Evolutionary conservation across 208 protist species (phyloP).

Genomic region (Angomonas deanei): DNA sequence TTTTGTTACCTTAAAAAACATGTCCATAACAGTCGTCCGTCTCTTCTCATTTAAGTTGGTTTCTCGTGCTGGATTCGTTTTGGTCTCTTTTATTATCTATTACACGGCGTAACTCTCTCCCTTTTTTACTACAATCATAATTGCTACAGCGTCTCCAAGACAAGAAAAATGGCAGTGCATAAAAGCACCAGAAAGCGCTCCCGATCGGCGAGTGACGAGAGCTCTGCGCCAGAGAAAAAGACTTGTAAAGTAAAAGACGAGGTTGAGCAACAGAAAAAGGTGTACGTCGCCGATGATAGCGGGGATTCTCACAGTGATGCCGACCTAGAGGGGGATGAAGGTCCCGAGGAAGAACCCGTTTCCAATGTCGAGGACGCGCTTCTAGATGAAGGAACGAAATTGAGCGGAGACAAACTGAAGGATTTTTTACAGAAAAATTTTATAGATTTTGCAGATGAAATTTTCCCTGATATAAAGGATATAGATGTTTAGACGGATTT

Average conservation of each 20-base stretch:
- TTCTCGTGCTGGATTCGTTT: no score
- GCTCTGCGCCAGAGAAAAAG: not conserved
- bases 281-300: no score
- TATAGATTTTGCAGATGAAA: conserved; percentile 65
- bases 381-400: conserved; percentile 34
- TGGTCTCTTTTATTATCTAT: no score
- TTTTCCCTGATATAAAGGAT: conserved; percentile 25
- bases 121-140: no score
- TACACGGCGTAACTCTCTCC: no score
- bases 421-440: conserved; percentile 78
- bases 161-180: no score
- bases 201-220: no score
- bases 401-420: conserved; percentile 52
- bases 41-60: no score
- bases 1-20: no score
- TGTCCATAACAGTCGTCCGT: not conserved
- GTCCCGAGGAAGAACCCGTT: conserved; percentile 17
- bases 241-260: not conserved
- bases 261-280: no score
- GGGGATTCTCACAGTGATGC: not conserved
- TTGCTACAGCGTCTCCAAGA: no score
- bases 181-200: no score
- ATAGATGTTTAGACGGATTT: conserved; percentile 12
- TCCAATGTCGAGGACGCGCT: conserved; percentile 37
- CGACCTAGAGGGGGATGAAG: not conserved